phyloP scores from a whole-genome alignment of 495 filamentous ascomycete species.

The Penicillium coffeae region DNA sequence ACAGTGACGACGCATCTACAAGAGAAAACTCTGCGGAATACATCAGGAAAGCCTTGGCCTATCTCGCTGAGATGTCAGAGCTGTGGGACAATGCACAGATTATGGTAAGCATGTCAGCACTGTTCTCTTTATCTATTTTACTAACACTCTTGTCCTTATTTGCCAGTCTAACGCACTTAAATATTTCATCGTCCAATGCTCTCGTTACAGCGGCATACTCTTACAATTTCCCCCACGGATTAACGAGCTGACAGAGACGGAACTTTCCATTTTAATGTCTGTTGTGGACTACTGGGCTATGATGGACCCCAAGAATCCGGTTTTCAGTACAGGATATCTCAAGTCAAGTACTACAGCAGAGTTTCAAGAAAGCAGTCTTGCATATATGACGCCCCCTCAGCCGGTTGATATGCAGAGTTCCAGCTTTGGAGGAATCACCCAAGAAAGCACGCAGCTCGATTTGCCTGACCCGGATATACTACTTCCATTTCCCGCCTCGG shows the following conservation, averaged over 20 bases:
- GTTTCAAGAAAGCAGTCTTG: not conserved
- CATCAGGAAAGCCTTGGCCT: slow-evolving; percentile 14
- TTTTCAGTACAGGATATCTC: slow-evolving; percentile 6
- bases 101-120: slow-evolving; percentile 14
- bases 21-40: slow-evolving; percentile 18
- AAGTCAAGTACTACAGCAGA: slow-evolving; percentile 1
- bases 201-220: slow-evolving; percentile 18
- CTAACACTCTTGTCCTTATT: not conserved
- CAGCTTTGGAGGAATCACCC: not conserved
- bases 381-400: slow-evolving; percentile 9
- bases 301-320: slow-evolving; percentile 23
- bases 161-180: slow-evolving; percentile 16
- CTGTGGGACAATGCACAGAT: slow-evolving; percentile 20
- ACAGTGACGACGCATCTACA: slow-evolving; percentile 7
- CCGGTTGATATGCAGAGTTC: not conserved
- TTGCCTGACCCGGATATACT: slow-evolving; percentile 14
- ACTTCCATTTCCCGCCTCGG: slow-evolving; percentile 9
- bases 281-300: slow-evolving; percentile 24
- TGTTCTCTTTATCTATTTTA: not conserved
- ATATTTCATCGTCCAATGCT: slow-evolving; percentile 18
- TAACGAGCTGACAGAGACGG: slow-evolving; percentile 13
- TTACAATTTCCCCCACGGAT: slow-evolving; percentile 13
- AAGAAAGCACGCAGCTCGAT: not conserved
- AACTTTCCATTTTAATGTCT: slow-evolving; percentile 11
- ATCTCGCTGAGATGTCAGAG: slow-evolving; percentile 20